Evolutionary conservation across 2,329 filamentous ascomycete genomes (phyloP), one percentile per base, ranked within the genome.

Genomic region (Xylaria polymorpha): DNA sequence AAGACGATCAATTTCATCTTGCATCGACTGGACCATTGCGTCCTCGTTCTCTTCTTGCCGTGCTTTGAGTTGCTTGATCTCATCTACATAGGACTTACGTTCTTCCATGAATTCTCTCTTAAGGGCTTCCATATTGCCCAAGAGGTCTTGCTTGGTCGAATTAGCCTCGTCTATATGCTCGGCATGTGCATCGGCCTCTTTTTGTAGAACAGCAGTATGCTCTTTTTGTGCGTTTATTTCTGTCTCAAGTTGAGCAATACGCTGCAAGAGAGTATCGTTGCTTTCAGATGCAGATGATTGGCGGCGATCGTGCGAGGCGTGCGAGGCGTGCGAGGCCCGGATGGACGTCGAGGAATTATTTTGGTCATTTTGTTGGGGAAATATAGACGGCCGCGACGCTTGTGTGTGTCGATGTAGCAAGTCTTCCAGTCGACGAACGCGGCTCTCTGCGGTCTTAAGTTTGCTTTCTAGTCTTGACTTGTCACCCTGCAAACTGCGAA

Each of bases 41-140:
- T 98, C 94, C 80, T 99, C 96, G 6, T 92, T 87, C 74, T 98
- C 94, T 77, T 98, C 96, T 0, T 96, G 84, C 61, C 91, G 92
- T 63, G 90, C 85, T 76, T 92, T 94, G 66, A 94, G 86, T 15
- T 88, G 87, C 74, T 90, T 91, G 66, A 96, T 90, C 78, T 98
- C 94, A 18, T 88, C 85, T 74, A 97, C 93, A 0, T 98, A 84
- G 10, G 90, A 92, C 76, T 92, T 93, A 46, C 96, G 89, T 80
- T 98, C 95, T 59, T 91, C 90, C 43, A 92, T 85, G 74, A 97
- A 98, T 76, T 98, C 96, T 32, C 89, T 90, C 80, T 98, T 94
- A 72, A 97, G 88, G 14, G 94, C 91, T 77, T 98, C 94, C 83
- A 99, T 93, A 77, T 99, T 99, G 72, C 93, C 91, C 81, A 99